These are phyloP conservation scores for Picochlorum sp. DNA, from an alignment of 139 green algal species.

Conservation along the genomic window DNA sequence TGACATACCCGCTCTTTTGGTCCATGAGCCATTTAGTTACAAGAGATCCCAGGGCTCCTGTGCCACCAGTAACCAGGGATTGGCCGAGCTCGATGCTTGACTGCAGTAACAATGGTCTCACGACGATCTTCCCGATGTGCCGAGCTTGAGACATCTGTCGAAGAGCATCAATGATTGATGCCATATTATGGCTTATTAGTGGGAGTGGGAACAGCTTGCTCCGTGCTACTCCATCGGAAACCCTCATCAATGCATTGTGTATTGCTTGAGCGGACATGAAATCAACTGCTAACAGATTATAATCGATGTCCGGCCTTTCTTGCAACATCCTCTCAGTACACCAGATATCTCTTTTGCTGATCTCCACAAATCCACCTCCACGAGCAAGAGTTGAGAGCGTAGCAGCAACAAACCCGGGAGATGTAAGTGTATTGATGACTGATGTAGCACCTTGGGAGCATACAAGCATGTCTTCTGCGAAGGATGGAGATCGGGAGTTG, in stretches of 20 bases:
- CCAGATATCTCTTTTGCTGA: conserved; percentile 83
- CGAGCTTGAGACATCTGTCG: conserved; percentile 65
- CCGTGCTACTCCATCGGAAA: conserved; percentile 23
- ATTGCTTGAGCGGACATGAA: conserved; percentile 59
- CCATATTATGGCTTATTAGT: conserved; percentile 25
- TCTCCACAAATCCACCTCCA: conserved; percentile 61
- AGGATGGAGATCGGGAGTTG: conserved; percentile 43
- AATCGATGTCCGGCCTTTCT: conserved; percentile 61
- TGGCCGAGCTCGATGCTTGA: background rate
- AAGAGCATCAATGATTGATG: conserved; percentile 39
- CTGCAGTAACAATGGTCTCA: conserved; percentile 8
- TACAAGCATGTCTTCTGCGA: conserved; percentile 22
- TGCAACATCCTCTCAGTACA: conserved; percentile 33
- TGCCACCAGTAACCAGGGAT: conserved; percentile 8
- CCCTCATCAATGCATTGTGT: conserved; percentile 18
- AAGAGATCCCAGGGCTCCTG: conserved; percentile 18
- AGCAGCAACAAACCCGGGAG: conserved; percentile 63
- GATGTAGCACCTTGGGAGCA: background rate
- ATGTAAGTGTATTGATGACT: conserved; percentile 74
- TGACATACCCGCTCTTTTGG: conserved; percentile 14
- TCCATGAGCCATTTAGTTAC: conserved; percentile 24
- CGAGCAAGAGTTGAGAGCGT: conserved; percentile 39
- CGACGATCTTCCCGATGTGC: conserved; percentile 76
- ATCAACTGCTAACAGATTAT: conserved; percentile 67
- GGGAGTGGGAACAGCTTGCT: conserved; percentile 37